Percentiles rank a stretch among this genome's conserved stretches.
Conservation (phyloP, 352 stramenopile genomes). For the Nothophytophthora sp. region DNA sequence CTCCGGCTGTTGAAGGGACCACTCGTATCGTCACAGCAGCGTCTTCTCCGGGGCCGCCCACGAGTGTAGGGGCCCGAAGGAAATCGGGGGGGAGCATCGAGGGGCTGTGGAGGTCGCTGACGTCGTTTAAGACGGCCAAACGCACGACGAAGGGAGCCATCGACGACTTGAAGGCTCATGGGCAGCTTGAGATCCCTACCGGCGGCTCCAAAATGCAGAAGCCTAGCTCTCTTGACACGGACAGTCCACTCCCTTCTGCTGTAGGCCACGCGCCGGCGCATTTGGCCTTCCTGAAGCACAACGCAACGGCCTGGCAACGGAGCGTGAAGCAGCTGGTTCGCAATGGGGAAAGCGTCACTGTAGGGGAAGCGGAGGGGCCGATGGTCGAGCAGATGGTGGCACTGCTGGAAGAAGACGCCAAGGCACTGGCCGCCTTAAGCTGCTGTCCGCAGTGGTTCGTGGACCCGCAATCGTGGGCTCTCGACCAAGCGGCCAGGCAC, state of each 20-base stretch:
- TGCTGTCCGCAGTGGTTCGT: conserved; percentile 48
- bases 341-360: conserved; percentile 7
- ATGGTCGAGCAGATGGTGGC: conserved; percentile 26
- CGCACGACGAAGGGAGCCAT: conserved; percentile 22
- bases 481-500: conserved; percentile 18
- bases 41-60: conserved; percentile 6
- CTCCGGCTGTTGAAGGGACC: conserved; percentile 9
- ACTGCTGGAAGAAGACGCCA: conserved; percentile 37
- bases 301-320: conserved; percentile 37
- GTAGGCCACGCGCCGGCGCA: conserved; percentile 14
- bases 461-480: conserved; percentile 50
- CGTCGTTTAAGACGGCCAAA: conserved; percentile 37
- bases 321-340: conserved; percentile 24
- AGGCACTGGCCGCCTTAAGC: conserved; percentile 20
- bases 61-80: conserved; percentile 17
- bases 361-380: conserved; percentile 4
- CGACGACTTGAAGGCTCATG: conserved; percentile 12
- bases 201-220: conserved; percentile 17
- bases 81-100: conserved; percentile 11
- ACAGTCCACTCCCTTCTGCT: neutral
- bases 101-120: conserved; percentile 43
- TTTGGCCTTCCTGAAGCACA: conserved; percentile 30
- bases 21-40: conserved; percentile 5
- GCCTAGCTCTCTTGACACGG: neutral
- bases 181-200: conserved; percentile 16